Base-by-base conservation (phyloP, 176 grass and related monocot genomes). In the Dactylis glomerata region DNA sequence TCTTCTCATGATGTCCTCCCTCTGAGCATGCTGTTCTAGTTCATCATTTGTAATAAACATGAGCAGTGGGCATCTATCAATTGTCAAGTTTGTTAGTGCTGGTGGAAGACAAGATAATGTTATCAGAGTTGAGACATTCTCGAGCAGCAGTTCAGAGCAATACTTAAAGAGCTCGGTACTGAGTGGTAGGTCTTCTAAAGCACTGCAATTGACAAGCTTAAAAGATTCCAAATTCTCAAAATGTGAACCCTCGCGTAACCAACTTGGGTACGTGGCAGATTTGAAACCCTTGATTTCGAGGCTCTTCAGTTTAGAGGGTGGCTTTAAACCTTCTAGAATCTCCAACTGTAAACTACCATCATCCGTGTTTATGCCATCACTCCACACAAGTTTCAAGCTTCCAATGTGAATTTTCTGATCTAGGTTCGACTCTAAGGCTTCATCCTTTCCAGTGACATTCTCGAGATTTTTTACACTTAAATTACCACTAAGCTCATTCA, bases 111-210 rank as follows among this genome's bases (percentile, higher is more conserved):
- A 19, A 16, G 67, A 5, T 38, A 86, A 1, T 40, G n/a, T 65
- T 20, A 41, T 81, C 46, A 85, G 5, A 8, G 32, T 78, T 66
- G 75, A 12, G 13, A 85, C 0, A 45, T 78, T 33, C 0, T 0
- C 0, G 3, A 85, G 63, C 0, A 0, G 0, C 3, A 85, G 13
- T 13, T 0, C 0, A 8, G 5, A 1, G 13, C 83, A 85, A 33
- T 85, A 8, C 6, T 1, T 6, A 16, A 84, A 24, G 0, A 67
- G 0, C 12, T 47, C 16, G 0, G 10, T 16, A 36, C 36, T 50
- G 5, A 4, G 0, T 19, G 83, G 83, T 33, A 85, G 5, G 1
- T 10, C 0, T 58, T 85, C 8, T 12, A 85, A 3, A 1, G 0
- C 5, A 1, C 8, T 10, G 42, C 83, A 85, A 57, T 45, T 2